phyloP scores from a whole-genome alignment of 2,329 filamentous ascomycete species.

The Calonectria pseudoreteaudii region DNA sequence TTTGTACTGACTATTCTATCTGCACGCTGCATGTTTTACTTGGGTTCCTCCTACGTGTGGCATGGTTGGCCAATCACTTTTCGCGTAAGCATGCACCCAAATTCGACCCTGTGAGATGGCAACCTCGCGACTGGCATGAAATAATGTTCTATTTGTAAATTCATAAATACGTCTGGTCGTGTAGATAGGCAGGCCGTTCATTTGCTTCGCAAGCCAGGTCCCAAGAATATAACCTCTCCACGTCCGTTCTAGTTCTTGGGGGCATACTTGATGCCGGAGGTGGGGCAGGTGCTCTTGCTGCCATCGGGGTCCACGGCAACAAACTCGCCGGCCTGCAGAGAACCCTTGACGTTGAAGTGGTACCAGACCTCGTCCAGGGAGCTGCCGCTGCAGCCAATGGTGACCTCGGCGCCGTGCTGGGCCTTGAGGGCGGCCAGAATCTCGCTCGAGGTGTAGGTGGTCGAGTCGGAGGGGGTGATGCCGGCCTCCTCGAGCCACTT shows the following conservation, averaged over 20 bases:
- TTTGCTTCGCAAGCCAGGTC: too few species aligned
- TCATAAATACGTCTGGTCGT: background rate
- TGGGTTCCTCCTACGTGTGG: background rate
- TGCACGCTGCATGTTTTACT: background rate
- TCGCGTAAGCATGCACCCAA: background rate
- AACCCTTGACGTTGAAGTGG: slow-evolving; percentile 72
- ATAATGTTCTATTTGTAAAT: background rate
- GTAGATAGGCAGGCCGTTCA: background rate
- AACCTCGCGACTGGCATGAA: background rate
- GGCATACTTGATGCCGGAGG: slow-evolving; percentile 43
- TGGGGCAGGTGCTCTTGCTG: slow-evolving; percentile 68
- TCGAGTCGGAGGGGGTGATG: slow-evolving; percentile 63
- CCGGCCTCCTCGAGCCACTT: slow-evolving; percentile 70
- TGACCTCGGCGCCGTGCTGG: slow-evolving; percentile 65
- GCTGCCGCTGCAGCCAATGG: slow-evolving; percentile 65
- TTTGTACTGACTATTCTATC: background rate
- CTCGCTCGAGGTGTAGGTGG: slow-evolving; percentile 69
- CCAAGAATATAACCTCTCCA: too few species aligned
- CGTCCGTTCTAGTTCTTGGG: slow-evolving; percentile 35
- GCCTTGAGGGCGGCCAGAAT: slow-evolving; percentile 70
- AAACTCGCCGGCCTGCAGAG: slow-evolving; percentile 71
- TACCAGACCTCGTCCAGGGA: slow-evolving; percentile 69
- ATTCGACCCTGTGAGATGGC: background rate
- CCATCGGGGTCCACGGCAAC: slow-evolving; percentile 67
- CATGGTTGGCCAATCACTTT: background rate